Base-by-base conservation (phyloP, 2,329 filamentous ascomycete genomes). In the Talaromyces sp. region DNA sequence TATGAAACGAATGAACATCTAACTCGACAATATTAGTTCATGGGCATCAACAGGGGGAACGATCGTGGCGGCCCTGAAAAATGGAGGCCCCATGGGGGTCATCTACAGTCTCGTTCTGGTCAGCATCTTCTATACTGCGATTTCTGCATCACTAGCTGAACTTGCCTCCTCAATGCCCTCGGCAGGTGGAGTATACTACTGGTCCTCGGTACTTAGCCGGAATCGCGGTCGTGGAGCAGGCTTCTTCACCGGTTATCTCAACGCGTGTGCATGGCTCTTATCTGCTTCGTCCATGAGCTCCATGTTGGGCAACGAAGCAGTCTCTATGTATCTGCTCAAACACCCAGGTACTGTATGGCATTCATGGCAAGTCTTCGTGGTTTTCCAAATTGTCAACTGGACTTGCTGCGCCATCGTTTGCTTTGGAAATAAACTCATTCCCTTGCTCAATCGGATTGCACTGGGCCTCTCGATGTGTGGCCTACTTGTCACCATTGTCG, bases 11-110 rank as follows among this genome's bases (percentile, higher is more conserved):
- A 35, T 2, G 29, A n/a, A 10, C 19, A 17, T 37, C 49, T 58
- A 41, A 55, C 44, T 17, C 8, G 4, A 7, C 16, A 1, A 3
- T 16, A 33, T 24, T 33, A 85, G 83, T 56, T 82, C 83, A 3
- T 86, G 83, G 83, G 76, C 82, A 29, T 79, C 82, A 4, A 70
- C 84, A n/a, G 83, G 82, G 16, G 83, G 83, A 2, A 84, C 82
- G 0, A 71, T 72, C 32, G 73, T 79, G 11, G 73, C 81, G 27
- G 79, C 80, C 24, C 78, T 84, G 44, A 78, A 78, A 62, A 84
- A 86, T 69, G 83, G 83, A 36, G 83, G 83, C 0, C 80, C 82
- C 0, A 81, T 83, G 6, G 82, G 82, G 0, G 80, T 85, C 0
- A 62, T 86, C 0, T 86, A 84, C 64, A 82, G 84, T 56, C 80